phyloP scores from a whole-genome alignment of 2,329 filamentous ascomycete species.

The Apiospora marii region DNA sequence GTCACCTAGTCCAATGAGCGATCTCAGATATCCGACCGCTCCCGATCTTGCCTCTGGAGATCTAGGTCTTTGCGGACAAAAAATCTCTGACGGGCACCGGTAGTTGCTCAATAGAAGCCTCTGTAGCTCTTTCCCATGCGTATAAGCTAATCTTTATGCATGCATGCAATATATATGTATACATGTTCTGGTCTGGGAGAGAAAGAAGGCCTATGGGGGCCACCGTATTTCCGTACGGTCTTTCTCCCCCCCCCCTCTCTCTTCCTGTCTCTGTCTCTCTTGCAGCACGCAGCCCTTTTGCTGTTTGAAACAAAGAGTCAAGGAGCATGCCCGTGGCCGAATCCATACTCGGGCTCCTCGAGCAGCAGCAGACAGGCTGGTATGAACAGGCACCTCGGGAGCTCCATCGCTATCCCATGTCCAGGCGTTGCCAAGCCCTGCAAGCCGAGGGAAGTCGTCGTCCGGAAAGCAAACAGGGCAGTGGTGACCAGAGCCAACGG shows the following conservation, averaged over 20 bases:
- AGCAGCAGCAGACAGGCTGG: neutral
- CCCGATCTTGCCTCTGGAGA: constrained; percentile 21
- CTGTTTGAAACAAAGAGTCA: constrained; percentile 12
- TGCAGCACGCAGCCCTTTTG: neutral
- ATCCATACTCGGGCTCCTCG: neutral
- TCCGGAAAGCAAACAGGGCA: constrained; percentile 12
- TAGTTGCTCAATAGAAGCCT: constrained; percentile 3
- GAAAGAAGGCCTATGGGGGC: neutral
- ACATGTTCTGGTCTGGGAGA: neutral
- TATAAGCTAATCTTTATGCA: neutral
- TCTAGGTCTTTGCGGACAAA: neutral
- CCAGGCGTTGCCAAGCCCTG: constrained; percentile 12
- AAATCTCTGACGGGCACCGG: constrained; percentile 14
- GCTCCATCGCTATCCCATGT: constrained; percentile 9
- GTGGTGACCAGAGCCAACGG: constrained; percentile 18
- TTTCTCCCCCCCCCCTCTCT: too few species aligned
- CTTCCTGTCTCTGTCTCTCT: neutral
- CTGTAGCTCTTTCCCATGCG: constrained; percentile 8
- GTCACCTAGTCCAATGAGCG: constrained; percentile 12
- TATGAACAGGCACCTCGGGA: constrained; percentile 16
- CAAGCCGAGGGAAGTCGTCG: constrained; percentile 6
- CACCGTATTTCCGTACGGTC: neutral
- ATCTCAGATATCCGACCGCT: constrained; percentile 22
- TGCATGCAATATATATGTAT: constrained; percentile 17
- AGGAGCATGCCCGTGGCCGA: neutral